These are phyloP conservation scores for Neobulgaria alba DNA, from an alignment of 2,329 filamentous ascomycete genomes.

Conservation along the genomic window DNA sequence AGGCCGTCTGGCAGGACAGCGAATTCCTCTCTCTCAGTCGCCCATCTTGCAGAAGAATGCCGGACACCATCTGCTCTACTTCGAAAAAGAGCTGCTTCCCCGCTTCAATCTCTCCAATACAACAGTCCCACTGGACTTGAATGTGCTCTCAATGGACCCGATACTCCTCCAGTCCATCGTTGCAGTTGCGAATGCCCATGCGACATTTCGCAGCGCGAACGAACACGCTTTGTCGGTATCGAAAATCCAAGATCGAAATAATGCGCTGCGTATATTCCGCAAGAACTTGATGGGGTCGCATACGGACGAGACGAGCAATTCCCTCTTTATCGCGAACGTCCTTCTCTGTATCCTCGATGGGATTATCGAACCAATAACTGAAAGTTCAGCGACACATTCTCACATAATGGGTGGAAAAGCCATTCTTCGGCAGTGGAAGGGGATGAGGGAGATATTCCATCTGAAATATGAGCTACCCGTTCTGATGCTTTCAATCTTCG, in stretches of 20 bases:
- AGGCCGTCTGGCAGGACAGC: slow-evolving; percentile 27
- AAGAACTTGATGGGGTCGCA: slow-evolving; percentile 29
- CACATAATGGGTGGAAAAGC: slow-evolving; percentile 24
- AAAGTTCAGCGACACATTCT: slow-evolving; percentile 20
- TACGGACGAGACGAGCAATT: slow-evolving; percentile 26
- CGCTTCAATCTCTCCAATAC: slow-evolving; percentile 25
- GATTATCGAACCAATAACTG: slow-evolving; percentile 23
- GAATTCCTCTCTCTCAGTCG: slow-evolving; percentile 23
- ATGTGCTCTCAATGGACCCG: slow-evolving; percentile 18
- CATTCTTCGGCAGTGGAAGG: slow-evolving; percentile 23
- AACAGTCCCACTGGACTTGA: slow-evolving; percentile 18
- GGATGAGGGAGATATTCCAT: slow-evolving; percentile 17
- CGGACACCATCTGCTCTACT: slow-evolving; percentile 24
- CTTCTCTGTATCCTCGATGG: slow-evolving; percentile 33
- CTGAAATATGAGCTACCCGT: slow-evolving; percentile 23
- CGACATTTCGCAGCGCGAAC: slow-evolving; percentile 18
- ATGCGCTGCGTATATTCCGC: slow-evolving; percentile 27
- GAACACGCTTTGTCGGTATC: slow-evolving; percentile 16
- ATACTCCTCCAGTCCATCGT: slow-evolving; percentile 21
- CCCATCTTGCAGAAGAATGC: slow-evolving; percentile 23
- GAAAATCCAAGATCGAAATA: slow-evolving; percentile 23
- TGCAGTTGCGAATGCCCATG: slow-evolving; percentile 22
- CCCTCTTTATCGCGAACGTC: slow-evolving; percentile 35
- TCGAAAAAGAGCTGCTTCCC: slow-evolving; percentile 23
- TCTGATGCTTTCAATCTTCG: slow-evolving; percentile 36